Evolutionary conservation across 768 basidiomycete species (phyloP).

Genomic region (Panellus pusillus): DNA sequence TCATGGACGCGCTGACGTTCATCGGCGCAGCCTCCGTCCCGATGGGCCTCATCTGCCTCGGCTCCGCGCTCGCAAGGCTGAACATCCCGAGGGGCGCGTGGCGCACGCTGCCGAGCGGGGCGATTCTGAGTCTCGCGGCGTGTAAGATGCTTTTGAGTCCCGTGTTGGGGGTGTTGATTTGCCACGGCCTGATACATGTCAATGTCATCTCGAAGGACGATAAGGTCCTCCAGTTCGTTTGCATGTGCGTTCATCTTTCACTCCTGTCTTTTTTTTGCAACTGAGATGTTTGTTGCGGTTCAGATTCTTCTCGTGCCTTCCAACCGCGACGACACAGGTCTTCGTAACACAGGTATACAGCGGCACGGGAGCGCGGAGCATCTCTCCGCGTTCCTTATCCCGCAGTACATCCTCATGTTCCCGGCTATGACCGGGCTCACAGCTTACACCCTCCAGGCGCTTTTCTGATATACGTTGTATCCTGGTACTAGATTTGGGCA

Average conservation of each 20-base stretch:
- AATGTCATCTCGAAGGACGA: constrained; percentile 40
- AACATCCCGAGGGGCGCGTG: constrained; percentile 39
- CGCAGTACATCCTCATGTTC: constrained; percentile 57
- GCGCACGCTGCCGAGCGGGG: constrained; percentile 37
- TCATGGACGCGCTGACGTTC: constrained; percentile 58
- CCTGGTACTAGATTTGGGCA: too few species aligned
- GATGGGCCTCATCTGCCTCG: constrained; percentile 60
- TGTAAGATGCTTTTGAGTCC: constrained; percentile 46
- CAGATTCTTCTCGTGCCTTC: constrained; percentile 61
- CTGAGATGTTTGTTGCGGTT: not conserved
- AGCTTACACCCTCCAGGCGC: constrained; percentile 42
- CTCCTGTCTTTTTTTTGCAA: not conserved
- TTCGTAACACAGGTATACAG: constrained; percentile 67
- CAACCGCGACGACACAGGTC: constrained; percentile 62
- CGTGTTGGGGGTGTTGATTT: constrained; percentile 49
- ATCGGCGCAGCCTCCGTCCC: constrained; percentile 66
- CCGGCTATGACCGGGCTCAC: constrained; percentile 50
- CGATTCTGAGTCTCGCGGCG: constrained; percentile 43
- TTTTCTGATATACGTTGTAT: constrained; percentile 34
- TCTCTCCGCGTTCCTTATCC: constrained; percentile 61
- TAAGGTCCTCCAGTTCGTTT: constrained; percentile 52
- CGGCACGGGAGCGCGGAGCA: constrained; percentile 65
- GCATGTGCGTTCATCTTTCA: constrained; percentile 50
- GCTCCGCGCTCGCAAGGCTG: constrained; percentile 55
- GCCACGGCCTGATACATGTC: constrained; percentile 34